Evolutionary conservation across 305 asterid species (phyloP).

Genomic region (Withania somnifera): DNA sequence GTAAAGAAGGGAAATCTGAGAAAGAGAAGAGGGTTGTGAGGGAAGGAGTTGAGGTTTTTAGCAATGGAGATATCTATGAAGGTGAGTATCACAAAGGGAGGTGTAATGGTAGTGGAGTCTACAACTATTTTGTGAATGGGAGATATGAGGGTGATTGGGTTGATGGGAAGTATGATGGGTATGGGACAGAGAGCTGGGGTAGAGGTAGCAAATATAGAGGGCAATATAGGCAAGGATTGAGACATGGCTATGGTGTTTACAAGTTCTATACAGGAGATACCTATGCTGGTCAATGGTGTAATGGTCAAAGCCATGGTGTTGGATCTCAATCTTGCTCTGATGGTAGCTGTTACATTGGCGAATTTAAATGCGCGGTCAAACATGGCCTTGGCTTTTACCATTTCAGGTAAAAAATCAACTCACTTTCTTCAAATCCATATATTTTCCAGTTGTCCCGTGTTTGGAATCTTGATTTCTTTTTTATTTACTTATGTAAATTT

Average conservation of each 20-base stretch:
- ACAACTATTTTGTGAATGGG: slow-evolving; percentile 64
- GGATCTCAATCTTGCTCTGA: slow-evolving; percentile 82
- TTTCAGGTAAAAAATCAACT: slow-evolving; percentile 45
- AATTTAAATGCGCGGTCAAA: slow-evolving; percentile 68
- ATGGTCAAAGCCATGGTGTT: slow-evolving; percentile 82
- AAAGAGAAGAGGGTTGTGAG: slow-evolving; percentile 6
- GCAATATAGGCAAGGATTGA: slow-evolving; percentile 71
- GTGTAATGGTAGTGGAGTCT: slow-evolving; percentile 94
- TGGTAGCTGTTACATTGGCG: slow-evolving; percentile 75
- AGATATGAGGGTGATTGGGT: slow-evolving; percentile 96
- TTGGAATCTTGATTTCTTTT: background rate
- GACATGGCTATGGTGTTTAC: slow-evolving; percentile 87
- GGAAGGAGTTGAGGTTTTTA: slow-evolving; percentile 81
- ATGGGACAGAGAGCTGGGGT: slow-evolving; percentile 93
- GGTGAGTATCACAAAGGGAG: slow-evolving; percentile 88
- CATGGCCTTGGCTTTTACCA: slow-evolving; percentile 92
- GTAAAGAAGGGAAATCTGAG: background rate
- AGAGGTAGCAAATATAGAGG: slow-evolving; percentile 79
- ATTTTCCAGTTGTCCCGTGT: background rate
- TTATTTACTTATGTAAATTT: too few relatives aligned
- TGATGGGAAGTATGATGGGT: slow-evolving; percentile 83
- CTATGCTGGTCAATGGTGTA: slow-evolving; percentile 68
- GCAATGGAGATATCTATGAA: slow-evolving; percentile 86
- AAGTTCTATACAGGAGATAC: slow-evolving; percentile 78
- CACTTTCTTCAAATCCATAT: background rate